phyloP scores from a whole-genome alignment of 2,329 filamentous ascomycete genomes.

The Cladosporium colombiae region DNA sequence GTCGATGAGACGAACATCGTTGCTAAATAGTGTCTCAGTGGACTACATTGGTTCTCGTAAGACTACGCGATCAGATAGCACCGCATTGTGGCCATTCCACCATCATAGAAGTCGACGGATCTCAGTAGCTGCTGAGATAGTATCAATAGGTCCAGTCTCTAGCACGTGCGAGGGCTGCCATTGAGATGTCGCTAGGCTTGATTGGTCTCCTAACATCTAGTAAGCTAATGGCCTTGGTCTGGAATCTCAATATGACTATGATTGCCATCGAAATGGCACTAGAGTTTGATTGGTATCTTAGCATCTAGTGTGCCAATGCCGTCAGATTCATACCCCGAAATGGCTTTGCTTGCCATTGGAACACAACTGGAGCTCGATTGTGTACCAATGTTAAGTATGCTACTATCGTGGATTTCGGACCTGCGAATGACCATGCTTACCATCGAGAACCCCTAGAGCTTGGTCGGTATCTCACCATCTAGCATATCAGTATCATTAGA shows the following conservation, averaged over 20 bases:
- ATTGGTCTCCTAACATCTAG: neutral
- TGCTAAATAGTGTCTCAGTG: neutral
- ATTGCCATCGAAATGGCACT: neutral
- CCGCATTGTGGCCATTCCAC: neutral
- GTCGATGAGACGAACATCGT: neutral
- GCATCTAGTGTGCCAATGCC: too few relatives aligned
- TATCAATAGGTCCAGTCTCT: neutral
- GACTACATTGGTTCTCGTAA: neutral
- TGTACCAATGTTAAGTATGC: neutral
- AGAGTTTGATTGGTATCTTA: too few relatives aligned
- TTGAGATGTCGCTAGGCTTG: neutral
- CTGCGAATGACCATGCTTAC: neutral
- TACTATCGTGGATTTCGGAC: neutral
- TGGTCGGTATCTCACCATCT: neutral
- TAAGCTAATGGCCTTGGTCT: neutral
- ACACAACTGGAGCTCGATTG: neutral
- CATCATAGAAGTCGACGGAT: neutral
- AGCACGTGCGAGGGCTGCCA: neutral
- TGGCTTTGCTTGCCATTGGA: too few relatives aligned
- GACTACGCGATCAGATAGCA: neutral
- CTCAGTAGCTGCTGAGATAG: neutral
- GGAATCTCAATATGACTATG: neutral
- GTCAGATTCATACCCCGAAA: too few relatives aligned
- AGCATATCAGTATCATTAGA: neutral
- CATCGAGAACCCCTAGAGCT: neutral